Evolutionary conservation across 345 rosid genomes (phyloP).

Genomic region (Eucalyptus curtisii): DNA sequence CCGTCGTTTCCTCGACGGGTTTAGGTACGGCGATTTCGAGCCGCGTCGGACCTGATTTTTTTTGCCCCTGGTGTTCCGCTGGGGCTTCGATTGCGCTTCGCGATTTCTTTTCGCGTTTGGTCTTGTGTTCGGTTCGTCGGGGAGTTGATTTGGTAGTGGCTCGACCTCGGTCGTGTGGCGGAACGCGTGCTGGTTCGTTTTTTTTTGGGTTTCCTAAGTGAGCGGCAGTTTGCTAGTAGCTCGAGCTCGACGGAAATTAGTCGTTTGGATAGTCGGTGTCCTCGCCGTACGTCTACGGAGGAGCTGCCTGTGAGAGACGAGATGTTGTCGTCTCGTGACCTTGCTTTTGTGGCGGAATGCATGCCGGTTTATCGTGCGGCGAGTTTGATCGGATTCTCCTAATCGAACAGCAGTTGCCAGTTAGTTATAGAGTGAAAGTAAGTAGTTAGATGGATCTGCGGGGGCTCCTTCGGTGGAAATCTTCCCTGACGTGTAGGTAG

Average conservation of each 20-base stretch:
- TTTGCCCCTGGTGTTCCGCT: not conserved
- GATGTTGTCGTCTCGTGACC: not conserved
- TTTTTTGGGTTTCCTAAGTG: not conserved
- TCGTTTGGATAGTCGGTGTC: not conserved
- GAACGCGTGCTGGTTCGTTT: not conserved
- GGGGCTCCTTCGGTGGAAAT: not conserved
- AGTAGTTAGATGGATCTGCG: not conserved
- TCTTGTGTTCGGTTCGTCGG: not conserved
- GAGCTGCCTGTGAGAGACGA: not conserved
- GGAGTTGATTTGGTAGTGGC: not conserved
- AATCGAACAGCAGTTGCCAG: not conserved
- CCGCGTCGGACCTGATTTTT: not conserved
- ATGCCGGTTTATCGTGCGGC: not conserved
- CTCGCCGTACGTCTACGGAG: not conserved
- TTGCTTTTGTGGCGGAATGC: not conserved
- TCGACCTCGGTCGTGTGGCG: not conserved
- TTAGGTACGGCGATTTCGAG: not conserved
- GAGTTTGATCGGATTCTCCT: not conserved
- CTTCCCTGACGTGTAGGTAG: not conserved
- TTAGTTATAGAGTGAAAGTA: not conserved
- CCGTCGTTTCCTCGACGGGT: not conserved
- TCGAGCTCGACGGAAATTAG: not conserved
- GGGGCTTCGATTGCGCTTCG: not conserved
- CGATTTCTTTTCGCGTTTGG: not conserved
- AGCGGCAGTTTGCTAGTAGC: not conserved